Evolutionary conservation across 2,329 filamentous ascomycete species (phyloP).

Genomic region (Pezicula carpinea): DNA sequence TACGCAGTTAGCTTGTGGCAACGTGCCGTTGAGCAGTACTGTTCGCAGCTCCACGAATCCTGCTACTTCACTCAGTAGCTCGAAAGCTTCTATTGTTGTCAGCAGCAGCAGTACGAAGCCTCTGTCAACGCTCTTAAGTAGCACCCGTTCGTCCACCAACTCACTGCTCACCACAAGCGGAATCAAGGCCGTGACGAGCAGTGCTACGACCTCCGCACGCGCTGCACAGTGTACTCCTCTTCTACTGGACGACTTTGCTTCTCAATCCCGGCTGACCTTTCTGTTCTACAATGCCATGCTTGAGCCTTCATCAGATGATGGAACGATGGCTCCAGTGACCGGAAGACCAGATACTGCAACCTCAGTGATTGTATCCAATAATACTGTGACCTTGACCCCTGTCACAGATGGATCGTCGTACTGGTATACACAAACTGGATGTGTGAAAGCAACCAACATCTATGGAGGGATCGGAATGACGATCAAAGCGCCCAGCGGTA

Average conservation of each 20-base stretch:
- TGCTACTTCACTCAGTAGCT: neutral
- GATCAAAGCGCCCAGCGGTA: constrained; percentile 48
- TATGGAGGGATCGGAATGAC: constrained; percentile 53
- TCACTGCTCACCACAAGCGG: neutral
- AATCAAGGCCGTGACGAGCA: neutral
- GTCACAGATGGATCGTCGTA: constrained; percentile 41
- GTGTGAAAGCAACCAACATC: constrained; percentile 42
- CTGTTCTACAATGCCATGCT: constrained; percentile 56
- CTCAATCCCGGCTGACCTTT: constrained; percentile 57
- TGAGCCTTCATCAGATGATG: constrained; percentile 51
- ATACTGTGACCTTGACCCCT: constrained; percentile 49
- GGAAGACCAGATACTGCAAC: constrained; percentile 23
- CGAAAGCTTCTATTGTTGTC: too few relatives aligned
- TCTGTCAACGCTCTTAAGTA: neutral
- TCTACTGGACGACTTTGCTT: constrained; percentile 56
- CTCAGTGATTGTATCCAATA: constrained; percentile 47
- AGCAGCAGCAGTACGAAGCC: too few relatives aligned
- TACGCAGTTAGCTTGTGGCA: constrained; percentile 39
- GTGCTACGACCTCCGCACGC: constrained; percentile 2
- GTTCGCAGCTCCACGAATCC: neutral
- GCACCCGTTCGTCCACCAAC: constrained; percentile 2
- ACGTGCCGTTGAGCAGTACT: constrained; percentile 5
- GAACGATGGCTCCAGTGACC: constrained; percentile 38
- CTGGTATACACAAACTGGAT: constrained; percentile 54
- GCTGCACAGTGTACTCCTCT: constrained; percentile 34